phyloP scores from a whole-genome alignment of 1,139 yeast species.

The Saccharomyces hybrid region DNA sequence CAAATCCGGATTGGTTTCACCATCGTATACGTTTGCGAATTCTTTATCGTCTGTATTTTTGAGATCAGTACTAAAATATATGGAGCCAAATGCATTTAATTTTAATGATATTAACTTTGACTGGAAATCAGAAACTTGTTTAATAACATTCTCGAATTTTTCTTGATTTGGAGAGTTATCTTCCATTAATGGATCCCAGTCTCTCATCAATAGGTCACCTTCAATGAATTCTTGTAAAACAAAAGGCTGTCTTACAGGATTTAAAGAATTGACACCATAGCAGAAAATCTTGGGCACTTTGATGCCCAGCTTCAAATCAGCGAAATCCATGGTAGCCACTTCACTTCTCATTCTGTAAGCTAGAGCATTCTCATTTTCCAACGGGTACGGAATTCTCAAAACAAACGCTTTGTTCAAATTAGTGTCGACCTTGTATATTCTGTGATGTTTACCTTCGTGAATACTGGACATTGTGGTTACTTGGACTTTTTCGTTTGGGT shows the following conservation, averaged over 20 bases:
- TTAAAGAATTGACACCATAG: slow-evolving; percentile 56
- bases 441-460: slow-evolving; percentile 91
- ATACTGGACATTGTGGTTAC: slow-evolving; percentile 71
- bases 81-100: slow-evolving; percentile 71
- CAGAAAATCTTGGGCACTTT: slow-evolving; percentile 70
- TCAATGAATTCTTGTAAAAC: slow-evolving; percentile 70
- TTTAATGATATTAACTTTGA: slow-evolving; percentile 41
- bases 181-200: slow-evolving; percentile 79
- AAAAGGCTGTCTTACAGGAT: slow-evolving; percentile 63
- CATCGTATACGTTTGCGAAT: slow-evolving; percentile 53
- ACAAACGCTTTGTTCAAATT: slow-evolving; percentile 53
- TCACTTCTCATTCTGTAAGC: slow-evolving; percentile 71
- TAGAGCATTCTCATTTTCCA: slow-evolving; percentile 56
- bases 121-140: slow-evolving; percentile 57
- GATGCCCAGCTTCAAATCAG: slow-evolving; percentile 39
- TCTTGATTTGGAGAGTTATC: slow-evolving; percentile 32
- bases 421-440: slow-evolving; percentile 66
- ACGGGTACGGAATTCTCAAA: slow-evolving; percentile 77
- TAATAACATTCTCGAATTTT: slow-evolving; percentile 47
- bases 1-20: slow-evolving; percentile 48
- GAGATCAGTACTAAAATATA: slow-evolving; percentile 44
- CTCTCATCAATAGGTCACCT: slow-evolving; percentile 76
- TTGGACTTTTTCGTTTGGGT: slow-evolving; percentile 38
- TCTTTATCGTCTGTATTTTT: slow-evolving; percentile 34
- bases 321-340: slow-evolving; percentile 87